Percentiles rank a stretch among this genome's conserved stretches.
Conservation (phyloP, 495 filamentous ascomycete genomes). For the Tuber brumale region DNA sequence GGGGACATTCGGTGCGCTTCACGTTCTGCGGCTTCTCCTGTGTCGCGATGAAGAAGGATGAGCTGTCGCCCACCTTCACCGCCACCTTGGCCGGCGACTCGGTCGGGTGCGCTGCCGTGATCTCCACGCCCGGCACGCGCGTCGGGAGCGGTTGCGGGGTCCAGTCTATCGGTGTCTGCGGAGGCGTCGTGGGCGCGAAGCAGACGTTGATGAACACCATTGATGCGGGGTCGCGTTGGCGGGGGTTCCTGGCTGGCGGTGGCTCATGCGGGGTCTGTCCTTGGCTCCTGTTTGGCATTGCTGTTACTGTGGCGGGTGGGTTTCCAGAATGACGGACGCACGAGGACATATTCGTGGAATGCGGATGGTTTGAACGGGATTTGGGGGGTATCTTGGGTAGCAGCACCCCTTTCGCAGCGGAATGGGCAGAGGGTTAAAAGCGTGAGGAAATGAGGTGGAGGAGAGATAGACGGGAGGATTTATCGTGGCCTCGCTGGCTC, state of each 20-base stretch:
- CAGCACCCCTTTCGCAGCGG: neutral
- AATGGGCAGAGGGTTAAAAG: neutral
- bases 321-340: neutral
- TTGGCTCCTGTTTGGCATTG: neutral
- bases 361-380: neutral
- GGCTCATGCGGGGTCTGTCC: neutral
- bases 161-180: neutral
- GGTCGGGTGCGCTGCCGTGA: neutral
- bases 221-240: neutral
- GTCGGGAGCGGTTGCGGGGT: neutral
- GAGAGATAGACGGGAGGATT: neutral
- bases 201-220: neutral
- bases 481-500: neutral
- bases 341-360: neutral
- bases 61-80: neutral
- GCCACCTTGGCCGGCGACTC: neutral
- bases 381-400: neutral
- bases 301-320: neutral
- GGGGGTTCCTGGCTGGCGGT: neutral
- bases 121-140: neutral
- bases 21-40: neutral
- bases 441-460: neutral
- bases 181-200: neutral
- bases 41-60: neutral
- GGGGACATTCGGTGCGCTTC: neutral